A percentile compares a stretch with the other conserved stretches of the same genome.
Evolutionary conservation across 2,329 filamentous ascomycete species (phyloP).

Genomic region (Fusarium subglutinans): DNA sequence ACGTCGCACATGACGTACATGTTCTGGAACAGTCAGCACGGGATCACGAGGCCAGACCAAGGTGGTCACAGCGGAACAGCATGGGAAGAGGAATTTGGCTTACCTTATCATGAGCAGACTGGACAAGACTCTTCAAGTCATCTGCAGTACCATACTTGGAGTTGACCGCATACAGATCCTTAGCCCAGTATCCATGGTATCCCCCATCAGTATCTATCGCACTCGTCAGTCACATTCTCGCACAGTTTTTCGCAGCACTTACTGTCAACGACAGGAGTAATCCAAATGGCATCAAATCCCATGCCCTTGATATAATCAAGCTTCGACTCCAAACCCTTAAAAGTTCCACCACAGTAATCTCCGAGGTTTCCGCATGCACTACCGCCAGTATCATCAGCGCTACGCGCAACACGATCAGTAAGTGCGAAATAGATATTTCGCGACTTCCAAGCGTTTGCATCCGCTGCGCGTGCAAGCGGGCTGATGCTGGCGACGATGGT

Average conservation of each 20-base stretch:
- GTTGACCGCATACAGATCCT: constrained; percentile 26
- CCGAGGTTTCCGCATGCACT: constrained; percentile 52
- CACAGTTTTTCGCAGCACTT: not conserved
- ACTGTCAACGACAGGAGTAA: constrained; percentile 64
- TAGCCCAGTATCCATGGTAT: constrained; percentile 35
- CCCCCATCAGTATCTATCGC: constrained; percentile 14
- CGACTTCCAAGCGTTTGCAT: constrained; percentile 58
- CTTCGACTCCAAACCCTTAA: constrained; percentile 64
- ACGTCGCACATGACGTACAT: constrained; percentile 70
- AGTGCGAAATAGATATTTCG: constrained; percentile 68
- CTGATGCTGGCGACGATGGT: constrained; percentile 13
- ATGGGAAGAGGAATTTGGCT: too few relatives aligned
- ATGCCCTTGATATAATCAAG: constrained; percentile 71
- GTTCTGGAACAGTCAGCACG: constrained; percentile 25
- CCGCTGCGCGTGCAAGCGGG: constrained; percentile 38
- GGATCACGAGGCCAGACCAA: rapidly evolving
- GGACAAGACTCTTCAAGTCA: constrained; percentile 25
- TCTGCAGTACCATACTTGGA: constrained; percentile 17
- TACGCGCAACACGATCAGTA: constrained; percentile 64
- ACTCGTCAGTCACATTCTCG: rapidly evolving
- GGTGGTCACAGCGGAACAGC: not conserved
- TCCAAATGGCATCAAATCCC: constrained; percentile 68
- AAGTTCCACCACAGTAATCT: constrained; percentile 70
- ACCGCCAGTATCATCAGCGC: constrained; percentile 54
- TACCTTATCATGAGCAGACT: constrained; percentile 29